Evolutionary conservation across 2,329 filamentous ascomycete genomes (phyloP), one percentile per base, ranked within the genome.

Genomic region (Cladobotryum protrusum): DNA sequence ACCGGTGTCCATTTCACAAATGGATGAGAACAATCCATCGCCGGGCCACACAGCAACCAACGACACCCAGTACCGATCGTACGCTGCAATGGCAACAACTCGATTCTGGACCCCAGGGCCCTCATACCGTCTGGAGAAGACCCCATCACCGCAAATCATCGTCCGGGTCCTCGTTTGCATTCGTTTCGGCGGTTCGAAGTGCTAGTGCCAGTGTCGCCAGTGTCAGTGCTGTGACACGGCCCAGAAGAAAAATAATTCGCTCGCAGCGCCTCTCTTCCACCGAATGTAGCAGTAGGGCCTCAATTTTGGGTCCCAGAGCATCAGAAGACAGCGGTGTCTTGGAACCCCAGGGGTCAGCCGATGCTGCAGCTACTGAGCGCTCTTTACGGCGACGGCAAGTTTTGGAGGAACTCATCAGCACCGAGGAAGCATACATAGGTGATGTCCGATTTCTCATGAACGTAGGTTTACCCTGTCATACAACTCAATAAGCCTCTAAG

Each of bases 381-480:
- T 81, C 89, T 2, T 68, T 87, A 17, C 86, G 90, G 60, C 81
- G 93, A 53, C 82, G 89, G 13, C 83, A 85, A 54, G 83, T 95
- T 36, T 69, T 97, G 34, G 87, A 93, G 62, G 93, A 97, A 68
- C 73, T 97, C 45, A 82, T 96, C 53, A 79, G 72, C 50, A 95
- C 91, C 0, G 93, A 97, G 66, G 87, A 93, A 63, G 82, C 85
- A 60, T 97, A 97, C 64, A 84, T 97, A 59, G 82, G 85, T 14
- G 92, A 96, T 60, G 69, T 97, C 51, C 89, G 89, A 59, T 89
- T 93, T 56, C 73, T 97, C 52, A 86, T 87, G 64, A 90, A 95
- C 68, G 91, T 92, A 71, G 63, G 82, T 61, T 37, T 13, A 35
- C 4, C 1, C 7, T 12, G 2, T 29, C 17, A 2, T 15, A 1